A percentile compares a stretch with the other conserved stretches of the same genome.
These are phyloP conservation scores for Blepharisma stoltei DNA, from an alignment of 73 alveolate genomes.

Conservation along the genomic window DNA sequence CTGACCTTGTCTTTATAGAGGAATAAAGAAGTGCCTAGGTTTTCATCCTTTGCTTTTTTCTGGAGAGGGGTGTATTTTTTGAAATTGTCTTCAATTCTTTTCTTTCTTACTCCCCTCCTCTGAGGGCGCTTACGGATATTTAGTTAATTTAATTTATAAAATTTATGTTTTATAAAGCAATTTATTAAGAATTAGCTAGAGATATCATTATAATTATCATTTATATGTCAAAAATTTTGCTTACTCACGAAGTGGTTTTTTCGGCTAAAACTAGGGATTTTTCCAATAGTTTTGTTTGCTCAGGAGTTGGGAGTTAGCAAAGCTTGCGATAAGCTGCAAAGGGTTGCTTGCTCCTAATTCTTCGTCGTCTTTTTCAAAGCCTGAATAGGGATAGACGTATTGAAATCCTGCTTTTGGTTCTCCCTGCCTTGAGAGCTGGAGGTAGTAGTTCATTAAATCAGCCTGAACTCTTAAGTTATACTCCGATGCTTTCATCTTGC, in stretches of 20 bases:
- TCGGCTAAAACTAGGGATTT: too few relatives aligned
- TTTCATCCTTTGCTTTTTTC: not conserved
- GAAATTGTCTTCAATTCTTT: too few relatives aligned
- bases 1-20: not conserved
- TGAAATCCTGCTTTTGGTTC: constrained; percentile 9
- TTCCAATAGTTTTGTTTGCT: too few relatives aligned
- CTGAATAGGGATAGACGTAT: not conserved
- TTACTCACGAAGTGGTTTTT: not conserved
- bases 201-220: too few relatives aligned
- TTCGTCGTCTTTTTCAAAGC: not conserved
- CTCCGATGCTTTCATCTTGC: not conserved
- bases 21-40: not conserved
- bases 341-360: too few relatives aligned
- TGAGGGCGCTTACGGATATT: too few relatives aligned
- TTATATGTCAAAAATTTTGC: not conserved
- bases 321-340: too few relatives aligned
- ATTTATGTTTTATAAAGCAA: too few relatives aligned
- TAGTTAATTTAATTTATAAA: too few relatives aligned
- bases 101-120: too few relatives aligned
- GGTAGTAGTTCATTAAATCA: not conserved
- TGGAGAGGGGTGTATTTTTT: not conserved
- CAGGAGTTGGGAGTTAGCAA: too few relatives aligned
- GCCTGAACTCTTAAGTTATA: constrained; percentile 12
- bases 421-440: not conserved
- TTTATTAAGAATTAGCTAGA: too few relatives aligned